Evolutionary conservation across 768 basidiomycete genomes (phyloP), one percentile per base, ranked within the genome.

Genomic region (Ramaria sp.): DNA sequence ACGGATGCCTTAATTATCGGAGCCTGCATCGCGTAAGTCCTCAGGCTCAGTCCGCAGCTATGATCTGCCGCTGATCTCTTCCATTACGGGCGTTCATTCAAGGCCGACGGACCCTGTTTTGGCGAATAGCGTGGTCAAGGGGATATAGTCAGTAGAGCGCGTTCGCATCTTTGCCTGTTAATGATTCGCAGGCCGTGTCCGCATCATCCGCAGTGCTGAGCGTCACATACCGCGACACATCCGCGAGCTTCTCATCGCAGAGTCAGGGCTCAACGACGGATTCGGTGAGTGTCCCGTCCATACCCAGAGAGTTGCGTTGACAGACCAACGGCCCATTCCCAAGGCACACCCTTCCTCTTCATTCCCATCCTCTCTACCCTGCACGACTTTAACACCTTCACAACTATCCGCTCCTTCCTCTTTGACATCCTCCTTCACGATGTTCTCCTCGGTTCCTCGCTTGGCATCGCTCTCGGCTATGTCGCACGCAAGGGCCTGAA

Each of bases 291-390:
- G 15, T 24, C 27, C 13, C 15, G 24, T 27, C 24, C 24, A 27
- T 28, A 47, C 5, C 28, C 32, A 8, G 8, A 8, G 32, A 2
- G 9, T 34, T 13, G 32, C 8, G 1, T 13, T 9, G 45, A 47
- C 16, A 41, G 39, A 47, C 45, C 24, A 25, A 24, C 20, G 3
- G 9, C 18, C 3, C 24, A 47, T 28, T 22, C 18, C 39, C 20
- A 27, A 47, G 45, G 45, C 22, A 47, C 45, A 6, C 45, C 45
- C 25, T 47, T 47, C 45, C 45, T 47, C 28, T 47, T 47, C 45
- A 27, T 47, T 47, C 45, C 45, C n/a, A 24, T 47, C 25, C 24
- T 47, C 16, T 22, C 45, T 10, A n/a, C 27, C 24, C 25, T 25
- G 20, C 16, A 47, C n/a, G 22, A 10, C 25, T 47, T 47, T 13